Base-by-base conservation (phyloP, 805 yeast species). In the Wickerhamomyces canadensis region DNA sequence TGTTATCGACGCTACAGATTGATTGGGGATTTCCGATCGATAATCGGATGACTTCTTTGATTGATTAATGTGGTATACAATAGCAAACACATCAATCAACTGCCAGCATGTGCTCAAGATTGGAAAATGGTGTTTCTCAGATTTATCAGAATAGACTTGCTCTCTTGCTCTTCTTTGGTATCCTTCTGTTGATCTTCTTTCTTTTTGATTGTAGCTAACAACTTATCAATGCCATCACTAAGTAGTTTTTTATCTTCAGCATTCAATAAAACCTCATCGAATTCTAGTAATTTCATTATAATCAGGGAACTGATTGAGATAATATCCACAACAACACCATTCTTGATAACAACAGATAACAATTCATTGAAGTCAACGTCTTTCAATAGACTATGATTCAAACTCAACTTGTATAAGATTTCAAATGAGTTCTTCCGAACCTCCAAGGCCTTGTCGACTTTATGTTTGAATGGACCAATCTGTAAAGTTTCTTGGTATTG, bases 391-490 rank as follows among this genome's bases (percentile, higher is more conserved):
- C 39, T 35, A 19, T 51, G 55, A 34, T 49, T 51, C 37, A 54
- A 36, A 7, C 52, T 47, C 31, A 82, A 55, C 8, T 84, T 70
- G 54, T 78, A 80, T 21, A 85, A 60, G 17, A 80, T 61, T 51
- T 85, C 95, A 55, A 80, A 83, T 6, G 84, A 68, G 27, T 82
- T 71, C 52, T 83, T 83, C 37, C 95, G 68, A 41, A 77, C 74
- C 41, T 78, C 86, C 27, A 84, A 64, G 0, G 88, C 93, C 46
- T 80, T 81, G 50, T 86, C 96, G 27, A 84, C 73, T 43, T 78
- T 78, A 54, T 84, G 89, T 53, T 84, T 84, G 65, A 82, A 85
- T 0, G 95, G 94, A 2, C 96, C 96, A 76, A 87, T 84, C 33
- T 80, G 82, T 24, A 86, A 79, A 15, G 70, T 64, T 37, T 78